Base-by-base conservation (phyloP, 176 grass and related monocot species). In the Hordeum marinum region DNA sequence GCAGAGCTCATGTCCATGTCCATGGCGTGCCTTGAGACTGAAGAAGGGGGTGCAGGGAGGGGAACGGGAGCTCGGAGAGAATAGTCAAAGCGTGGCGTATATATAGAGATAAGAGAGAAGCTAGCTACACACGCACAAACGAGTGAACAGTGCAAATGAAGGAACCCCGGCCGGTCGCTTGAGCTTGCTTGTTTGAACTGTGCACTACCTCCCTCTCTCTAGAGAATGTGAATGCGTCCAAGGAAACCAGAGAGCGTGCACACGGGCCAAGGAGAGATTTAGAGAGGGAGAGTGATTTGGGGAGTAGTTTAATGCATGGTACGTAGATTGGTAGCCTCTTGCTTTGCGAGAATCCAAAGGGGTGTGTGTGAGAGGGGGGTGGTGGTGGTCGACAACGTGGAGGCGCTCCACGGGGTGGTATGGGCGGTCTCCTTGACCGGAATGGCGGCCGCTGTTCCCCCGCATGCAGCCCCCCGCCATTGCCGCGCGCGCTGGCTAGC, bases 361-460 rank as follows among this genome's bases (percentile, higher is more conserved):
- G 21, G 63, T 5, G 12, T 42, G 41, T 3, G 3, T 31, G 24
- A 60, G 4, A 10, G 54, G 23, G 71, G 41, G 78, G 40, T 36
- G 82, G 82, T 81, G 86, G 86, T 8, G 90, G 90, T 6, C 78
- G 86, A 92, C 90, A 92, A 92, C 90, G 89, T 89, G 86, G 90
- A 92, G 83, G 86, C 79, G 72, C 62, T 83, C 43, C 79, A 89
- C 52, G 86, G 86, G 86, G 66, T 72, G 64, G 65, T 20, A 60
- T 79, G 90, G 90, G 78, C 86, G 90, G 90, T 92, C 90, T 85
- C 59, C 86, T 92, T 92, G 90, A 92, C 90, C 86, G 37, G 72
- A 86, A 75, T 79, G 78, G 76, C 40, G 90, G 86, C 82, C 78
- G 81, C 64, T 78, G 78, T 72, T 85, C 86, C 77, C 82, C 69